Evolutionary conservation across 208 protist genomes (phyloP), one percentile per base, ranked within the genome.

Genomic region (Leishmania tropica): DNA sequence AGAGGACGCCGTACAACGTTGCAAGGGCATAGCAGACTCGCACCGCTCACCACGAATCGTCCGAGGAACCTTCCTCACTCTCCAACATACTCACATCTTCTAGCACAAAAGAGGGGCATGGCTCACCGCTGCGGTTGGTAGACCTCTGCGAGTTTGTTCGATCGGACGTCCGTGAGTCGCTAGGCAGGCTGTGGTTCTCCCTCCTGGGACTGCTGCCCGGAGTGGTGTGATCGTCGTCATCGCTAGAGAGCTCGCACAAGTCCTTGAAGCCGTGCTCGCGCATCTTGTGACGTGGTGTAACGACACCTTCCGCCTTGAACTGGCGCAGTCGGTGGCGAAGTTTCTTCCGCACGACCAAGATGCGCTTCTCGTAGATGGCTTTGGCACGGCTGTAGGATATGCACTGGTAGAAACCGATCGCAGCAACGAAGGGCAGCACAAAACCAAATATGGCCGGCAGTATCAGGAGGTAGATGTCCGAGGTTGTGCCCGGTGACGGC

Each of bases 281-380:
- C 15, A 81, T 1, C 13, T 28, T 73, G 3, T 75, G 54, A 58
- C 53, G 67, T 15, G 40, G 51, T 15, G 65, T 24, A 1, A 54
- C 51, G 45, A 81, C 56, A 37, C 37, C 42, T 28, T 56, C 35
- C 35, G 35, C 47, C 11, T 70, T n/a, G 68, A 56, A 75, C 54
- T 76, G 75, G 78, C 6, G 13, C 13, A 81, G 70, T 28, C 70
- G 60, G 78, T 81, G 78, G 5, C 51, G 2, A 3, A 81, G 78
- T 13, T 71, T 48, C 48, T 58, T 71, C 68, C 19, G 40, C 11
- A 68, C 28, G 40, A 70, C 68, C n/a, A 47, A 42, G 71, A 56
- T 75, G 54, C 70, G 78, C 70, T 58, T 76, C 42, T 70, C 11
- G 56, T 81, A 81, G 31, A 37, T 67, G 24, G 17, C 37, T 42